A percentile compares a stretch with the other conserved stretches of the same genome.
These are phyloP conservation scores for Bruguiera parviflora DNA, from an alignment of 345 rosid species.

Conservation along the genomic window DNA sequence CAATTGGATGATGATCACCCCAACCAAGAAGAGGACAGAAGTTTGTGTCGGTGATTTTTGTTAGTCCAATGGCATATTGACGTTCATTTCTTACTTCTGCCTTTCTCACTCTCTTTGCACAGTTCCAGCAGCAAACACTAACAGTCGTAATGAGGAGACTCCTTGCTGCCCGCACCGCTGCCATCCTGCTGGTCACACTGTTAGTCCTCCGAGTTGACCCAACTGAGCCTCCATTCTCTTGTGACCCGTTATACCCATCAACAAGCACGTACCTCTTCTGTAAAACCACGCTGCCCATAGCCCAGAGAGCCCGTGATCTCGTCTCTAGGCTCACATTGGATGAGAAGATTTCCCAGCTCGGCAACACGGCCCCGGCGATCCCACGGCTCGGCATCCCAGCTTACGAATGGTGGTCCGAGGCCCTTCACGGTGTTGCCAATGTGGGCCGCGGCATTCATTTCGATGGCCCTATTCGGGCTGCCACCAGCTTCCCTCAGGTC, in stretches of 20 bases:
- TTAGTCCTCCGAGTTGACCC: slow-evolving; percentile 6
- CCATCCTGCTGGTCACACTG: neutral
- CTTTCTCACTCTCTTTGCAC: neutral
- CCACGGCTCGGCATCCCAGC: slow-evolving; percentile 72
- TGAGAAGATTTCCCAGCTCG: slow-evolving; percentile 82
- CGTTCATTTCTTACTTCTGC: neutral
- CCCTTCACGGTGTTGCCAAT: slow-evolving; percentile 69
- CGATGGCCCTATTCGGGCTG: slow-evolving; percentile 48
- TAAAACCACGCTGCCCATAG: slow-evolving; percentile 47
- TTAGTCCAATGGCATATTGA: neutral
- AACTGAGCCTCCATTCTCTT: slow-evolving; percentile 21
- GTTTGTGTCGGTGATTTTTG: too few species aligned
- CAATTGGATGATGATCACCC: too few species aligned
- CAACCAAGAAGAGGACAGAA: too few species aligned
- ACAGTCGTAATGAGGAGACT: neutral
- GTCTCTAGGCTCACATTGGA: slow-evolving; percentile 66
- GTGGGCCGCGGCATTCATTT: slow-evolving; percentile 69
- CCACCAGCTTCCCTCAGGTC: slow-evolving; percentile 91
- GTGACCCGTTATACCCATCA: slow-evolving; percentile 22
- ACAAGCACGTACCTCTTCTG: slow-evolving; percentile 41
- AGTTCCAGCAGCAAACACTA: neutral
- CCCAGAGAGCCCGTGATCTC: slow-evolving; percentile 58
- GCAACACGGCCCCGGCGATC: slow-evolving; percentile 58
- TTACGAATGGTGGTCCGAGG: slow-evolving; percentile 97
- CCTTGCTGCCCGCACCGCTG: neutral